phyloP scores from a whole-genome alignment of 495 filamentous ascomycete species.

The Amorphotheca resinae region DNA sequence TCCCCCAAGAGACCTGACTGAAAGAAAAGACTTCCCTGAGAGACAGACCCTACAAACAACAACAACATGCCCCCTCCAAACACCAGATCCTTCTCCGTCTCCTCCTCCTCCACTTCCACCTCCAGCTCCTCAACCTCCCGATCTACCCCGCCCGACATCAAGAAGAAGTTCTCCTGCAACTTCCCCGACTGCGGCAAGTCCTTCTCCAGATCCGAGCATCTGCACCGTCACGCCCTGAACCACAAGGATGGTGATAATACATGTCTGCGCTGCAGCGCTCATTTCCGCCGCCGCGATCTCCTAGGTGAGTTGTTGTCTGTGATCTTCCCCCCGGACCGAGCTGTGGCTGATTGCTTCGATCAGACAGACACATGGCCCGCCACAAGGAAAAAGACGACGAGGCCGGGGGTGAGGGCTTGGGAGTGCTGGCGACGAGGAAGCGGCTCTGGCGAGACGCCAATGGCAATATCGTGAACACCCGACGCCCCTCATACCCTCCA shows the following conservation, averaged over 20 bases:
- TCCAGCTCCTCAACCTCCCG: conserved; percentile 18
- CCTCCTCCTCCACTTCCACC: conserved; percentile 10
- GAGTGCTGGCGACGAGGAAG: conserved; percentile 47
- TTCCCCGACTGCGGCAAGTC: conserved; percentile 38
- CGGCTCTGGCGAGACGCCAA: conserved; percentile 43
- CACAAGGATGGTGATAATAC: conserved; percentile 42
- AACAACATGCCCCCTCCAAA: conserved; percentile 16
- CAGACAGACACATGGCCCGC: conserved; percentile 46
- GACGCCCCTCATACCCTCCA: conserved; percentile 23
- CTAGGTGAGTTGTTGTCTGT: conserved; percentile 35
- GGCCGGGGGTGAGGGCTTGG: conserved; percentile 44
- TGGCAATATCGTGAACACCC: conserved; percentile 40
- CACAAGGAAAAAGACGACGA: conserved; percentile 48
- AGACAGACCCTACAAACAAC: no score
- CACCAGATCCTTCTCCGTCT: conserved; percentile 15
- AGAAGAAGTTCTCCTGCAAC: conserved; percentile 31
- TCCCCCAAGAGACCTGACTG: no score
- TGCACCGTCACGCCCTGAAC: conserved; percentile 46
- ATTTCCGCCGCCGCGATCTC: conserved; percentile 44
- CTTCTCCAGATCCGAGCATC: conserved; percentile 46
- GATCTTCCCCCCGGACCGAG: no score
- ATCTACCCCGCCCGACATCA: conserved; percentile 26
- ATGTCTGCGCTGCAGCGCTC: conserved; percentile 42
- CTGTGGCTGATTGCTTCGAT: conserved; percentile 3
- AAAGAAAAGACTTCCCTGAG: no score